Evolutionary conservation across 2,329 filamentous ascomycete species (phyloP), one percentile per base, ranked within the genome.

Genomic region (Purpureocillium takamizusanense): DNA sequence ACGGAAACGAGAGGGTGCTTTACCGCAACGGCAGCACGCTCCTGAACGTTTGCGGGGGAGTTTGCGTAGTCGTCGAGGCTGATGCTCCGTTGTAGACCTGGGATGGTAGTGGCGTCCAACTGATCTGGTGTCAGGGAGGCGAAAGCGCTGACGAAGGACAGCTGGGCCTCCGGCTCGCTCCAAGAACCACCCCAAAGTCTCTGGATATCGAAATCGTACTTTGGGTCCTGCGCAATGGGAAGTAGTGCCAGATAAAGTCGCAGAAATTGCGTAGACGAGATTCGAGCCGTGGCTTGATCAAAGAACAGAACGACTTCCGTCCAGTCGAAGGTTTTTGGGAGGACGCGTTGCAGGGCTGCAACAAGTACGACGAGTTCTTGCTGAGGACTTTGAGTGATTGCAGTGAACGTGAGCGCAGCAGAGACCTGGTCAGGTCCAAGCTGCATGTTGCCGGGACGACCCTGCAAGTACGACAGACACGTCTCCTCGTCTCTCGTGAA

Each of bases 131-230:
- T 76, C 40, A 89, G 74, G 4, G 84, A 85, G 16, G 90, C 72
- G 56, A 90, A 95, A 14, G 88, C 88, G 46, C 83, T 83, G 38
- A 97, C 77, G 56, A 97, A 95, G n/a, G 89, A 94, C 28, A 98
- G 67, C 47, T 97, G 90, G 0, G 92, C 86, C 45, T 94, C 81
- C 12, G 83, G 76, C 48, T 94, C 78, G 45, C 82, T 78, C 90
- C 94, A 98, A 44, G 77, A 69, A 52, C 89, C 89, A 42, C 89
- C 89, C 89, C 92, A 97, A 16, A 98, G 68, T 30, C 73, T 74
- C 57, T 95, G 88, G 33, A 98, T 83, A 55, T 95, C 86, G 50
- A 97, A 79, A 15, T 52, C 51, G 12, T 47, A 50, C 17, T 51
- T 55, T 3, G 60, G 44, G n/a, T 73, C 68, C 38, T 66, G 65